Base-by-base conservation (phyloP, 306 rosid genomes). In the Vigna reflexopilosa region DNA sequence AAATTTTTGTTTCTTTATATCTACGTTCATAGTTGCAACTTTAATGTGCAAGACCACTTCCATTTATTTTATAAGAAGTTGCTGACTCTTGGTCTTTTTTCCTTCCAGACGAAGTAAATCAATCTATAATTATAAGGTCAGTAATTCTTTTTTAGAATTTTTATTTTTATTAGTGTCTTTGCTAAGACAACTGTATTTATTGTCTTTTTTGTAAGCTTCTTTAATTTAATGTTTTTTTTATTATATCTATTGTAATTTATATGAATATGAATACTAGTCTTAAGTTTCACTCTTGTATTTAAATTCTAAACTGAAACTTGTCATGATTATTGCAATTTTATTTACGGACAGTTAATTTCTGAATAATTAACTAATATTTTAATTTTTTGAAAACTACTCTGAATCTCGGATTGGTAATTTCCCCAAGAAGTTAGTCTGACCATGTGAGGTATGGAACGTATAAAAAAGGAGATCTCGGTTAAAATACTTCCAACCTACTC, bases 21-120 rank as follows among this genome's bases (percentile, higher is more conserved):
- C 16, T 61, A 17, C 48, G 44, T 51, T 61, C 19, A 66, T 64
- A 24, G 49, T 77, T 26, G 50, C 36, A 56, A 30, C 34, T 79
- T 64, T 84, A 73, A 75, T 65, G 65, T 34, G 67, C 75, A 54
- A 63, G 69, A 67, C 62, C 67, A 49, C 48, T 76, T 47, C 44
- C 59, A 69, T 74, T 62, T 50, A 78, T 51, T 75, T 73, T 69
- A 77, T 79, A 77, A 71, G 67, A 72, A 68, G 87, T 87, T 49
- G 83, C 77, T 13, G 7, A 6, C 32, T 70, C 66, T 65, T 69
- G 49, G 24, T 79, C 83, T 67, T 70, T 51, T 79, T 89, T 81
- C 67, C 97, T 89, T 81, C 63, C 97, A 94, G 97, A 91, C 86
- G 97, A 94, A 92, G 94, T 91, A 72, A 94, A 94, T 85, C 98